Evolutionary conservation across 2,329 filamentous ascomycete species (phyloP).

Genomic region (Saccharata proteae): DNA sequence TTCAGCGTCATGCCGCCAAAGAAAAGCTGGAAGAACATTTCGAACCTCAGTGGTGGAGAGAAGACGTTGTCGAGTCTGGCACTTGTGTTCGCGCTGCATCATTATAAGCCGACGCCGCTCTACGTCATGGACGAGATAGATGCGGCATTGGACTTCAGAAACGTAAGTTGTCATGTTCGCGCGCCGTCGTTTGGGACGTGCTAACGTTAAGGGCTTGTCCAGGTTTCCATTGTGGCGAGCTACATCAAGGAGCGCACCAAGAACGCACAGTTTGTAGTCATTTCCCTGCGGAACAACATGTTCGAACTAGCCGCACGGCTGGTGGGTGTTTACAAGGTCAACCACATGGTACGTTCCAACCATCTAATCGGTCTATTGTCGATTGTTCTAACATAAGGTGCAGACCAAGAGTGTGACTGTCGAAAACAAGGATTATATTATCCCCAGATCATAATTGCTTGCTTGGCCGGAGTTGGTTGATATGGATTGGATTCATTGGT

Average conservation of each 20-base stretch:
- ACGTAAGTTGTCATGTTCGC: slow-evolving; percentile 52
- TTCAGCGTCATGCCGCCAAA: slow-evolving; percentile 99
- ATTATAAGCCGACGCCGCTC: slow-evolving; percentile 92
- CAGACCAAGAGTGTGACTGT: slow-evolving; percentile 43
- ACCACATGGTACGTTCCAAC: slow-evolving; percentile 61
- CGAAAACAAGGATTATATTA: slow-evolving; percentile 38
- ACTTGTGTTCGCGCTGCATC: slow-evolving; percentile 93
- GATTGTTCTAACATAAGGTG: slow-evolving; percentile 8
- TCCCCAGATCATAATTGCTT: slow-evolving; percentile 7
- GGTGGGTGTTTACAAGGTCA: slow-evolving; percentile 98
- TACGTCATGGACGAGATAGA: slow-evolving; percentile 99
- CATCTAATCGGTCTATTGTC: neutral
- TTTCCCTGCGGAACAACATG: slow-evolving; percentile 97
- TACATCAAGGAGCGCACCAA: slow-evolving; percentile 99
- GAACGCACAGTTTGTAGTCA: slow-evolving; percentile 95
- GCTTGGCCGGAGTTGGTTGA: neutral
- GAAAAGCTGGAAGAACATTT: slow-evolving; percentile 99
- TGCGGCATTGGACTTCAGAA: slow-evolving; percentile 92
- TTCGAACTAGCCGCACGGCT: slow-evolving; percentile 94
- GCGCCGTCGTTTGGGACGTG: slow-evolving; percentile 4
- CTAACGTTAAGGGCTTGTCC: slow-evolving; percentile 3
- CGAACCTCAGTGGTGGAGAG: slow-evolving; percentile 88
- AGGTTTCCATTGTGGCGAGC: slow-evolving; percentile 94
- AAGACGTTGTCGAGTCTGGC: slow-evolving; percentile 92
- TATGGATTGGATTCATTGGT: no score